Evolutionary conservation across 805 yeast species (phyloP).

Genomic region (Suhomyces emberorum): DNA sequence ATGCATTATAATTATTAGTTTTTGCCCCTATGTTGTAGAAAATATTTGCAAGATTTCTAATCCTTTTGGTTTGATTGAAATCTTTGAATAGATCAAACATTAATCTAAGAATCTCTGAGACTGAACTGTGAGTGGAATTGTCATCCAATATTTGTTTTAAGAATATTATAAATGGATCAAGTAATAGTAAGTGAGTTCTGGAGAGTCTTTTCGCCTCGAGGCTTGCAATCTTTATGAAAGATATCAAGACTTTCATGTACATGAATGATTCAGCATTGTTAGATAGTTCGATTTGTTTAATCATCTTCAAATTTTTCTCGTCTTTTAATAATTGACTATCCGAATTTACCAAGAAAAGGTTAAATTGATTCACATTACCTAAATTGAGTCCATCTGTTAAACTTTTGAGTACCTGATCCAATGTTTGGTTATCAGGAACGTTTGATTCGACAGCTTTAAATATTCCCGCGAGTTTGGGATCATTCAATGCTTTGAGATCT

Average conservation of each 20-base stretch:
- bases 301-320: slow-evolving; percentile 2
- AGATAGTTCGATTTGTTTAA: slow-evolving; percentile 1
- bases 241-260: slow-evolving; percentile 3
- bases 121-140: background rate
- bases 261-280: slow-evolving; percentile 2
- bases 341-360: slow-evolving; percentile 1
- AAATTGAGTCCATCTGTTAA: background rate
- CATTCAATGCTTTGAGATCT: slow-evolving; percentile 3
- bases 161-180: slow-evolving; percentile 10
- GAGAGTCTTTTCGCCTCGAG: slow-evolving; percentile 7
- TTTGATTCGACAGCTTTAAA: background rate
- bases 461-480: background rate
- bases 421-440: background rate
- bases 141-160: slow-evolving; percentile 4
- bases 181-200: slow-evolving; percentile 4
- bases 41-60: slow-evolving; percentile 46
- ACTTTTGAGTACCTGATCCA: background rate
- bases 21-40: slow-evolving; percentile 37
- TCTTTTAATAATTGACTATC: slow-evolving; percentile 1
- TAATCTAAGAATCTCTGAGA: slow-evolving; percentile 1
- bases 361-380: background rate
- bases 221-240: background rate
- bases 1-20: background rate
- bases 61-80: slow-evolving; percentile 35
- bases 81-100: slow-evolving; percentile 10